Percentiles rank a stretch among this genome's conserved stretches.
Evolutionary conservation across 495 filamentous ascomycete genomes (phyloP).

Genomic region (Penicillium robsamsonii): DNA sequence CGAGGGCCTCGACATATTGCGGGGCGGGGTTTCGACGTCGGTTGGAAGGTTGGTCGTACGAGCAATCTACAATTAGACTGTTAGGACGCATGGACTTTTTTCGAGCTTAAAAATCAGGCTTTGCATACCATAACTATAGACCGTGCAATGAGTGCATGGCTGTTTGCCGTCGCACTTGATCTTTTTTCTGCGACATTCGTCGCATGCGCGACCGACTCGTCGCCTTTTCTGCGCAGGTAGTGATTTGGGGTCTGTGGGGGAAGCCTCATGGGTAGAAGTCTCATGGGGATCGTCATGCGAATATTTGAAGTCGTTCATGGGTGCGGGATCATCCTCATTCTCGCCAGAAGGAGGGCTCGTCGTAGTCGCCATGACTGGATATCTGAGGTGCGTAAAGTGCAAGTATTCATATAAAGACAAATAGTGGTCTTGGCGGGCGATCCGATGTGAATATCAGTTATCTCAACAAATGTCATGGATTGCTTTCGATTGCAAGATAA

Average conservation of each 20-base stretch:
- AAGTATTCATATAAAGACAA: conserved; percentile 26
- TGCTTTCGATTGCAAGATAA: conserved; percentile 1
- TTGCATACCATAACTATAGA: conserved; percentile 93
- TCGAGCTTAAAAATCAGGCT: conserved; percentile 2
- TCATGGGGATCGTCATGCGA: conserved; percentile 29
- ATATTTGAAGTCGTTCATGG: conserved; percentile 23
- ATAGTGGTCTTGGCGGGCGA: conserved; percentile 23
- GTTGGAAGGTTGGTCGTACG: conserved; percentile 97
- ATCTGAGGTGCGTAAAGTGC: conserved; percentile 5
- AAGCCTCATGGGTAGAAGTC: conserved; percentile 21
- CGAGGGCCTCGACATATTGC: conserved; percentile 90
- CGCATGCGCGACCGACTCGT: conserved; percentile 87
- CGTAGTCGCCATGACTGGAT: conserved; percentile 23
- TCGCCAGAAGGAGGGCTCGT: conserved; percentile 25
- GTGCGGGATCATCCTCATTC: conserved; percentile 38
- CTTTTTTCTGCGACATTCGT: conserved; percentile 96
- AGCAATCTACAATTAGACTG: conserved; percentile 67
- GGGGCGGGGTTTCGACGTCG: conserved; percentile 90
- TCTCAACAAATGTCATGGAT: conserved; percentile 14
- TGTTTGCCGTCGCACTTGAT: conserved; percentile 99
- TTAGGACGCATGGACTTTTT: conserved; percentile 29
- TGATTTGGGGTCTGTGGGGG: conserved; percentile 31
- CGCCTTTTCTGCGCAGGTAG: conserved; percentile 80
- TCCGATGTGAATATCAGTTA: conserved; percentile 11
- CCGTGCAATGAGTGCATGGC: conserved; percentile 95